Evolutionary conservation across 805 yeast genomes (phyloP).

Genomic region (Hanseniaspora singularis): DNA sequence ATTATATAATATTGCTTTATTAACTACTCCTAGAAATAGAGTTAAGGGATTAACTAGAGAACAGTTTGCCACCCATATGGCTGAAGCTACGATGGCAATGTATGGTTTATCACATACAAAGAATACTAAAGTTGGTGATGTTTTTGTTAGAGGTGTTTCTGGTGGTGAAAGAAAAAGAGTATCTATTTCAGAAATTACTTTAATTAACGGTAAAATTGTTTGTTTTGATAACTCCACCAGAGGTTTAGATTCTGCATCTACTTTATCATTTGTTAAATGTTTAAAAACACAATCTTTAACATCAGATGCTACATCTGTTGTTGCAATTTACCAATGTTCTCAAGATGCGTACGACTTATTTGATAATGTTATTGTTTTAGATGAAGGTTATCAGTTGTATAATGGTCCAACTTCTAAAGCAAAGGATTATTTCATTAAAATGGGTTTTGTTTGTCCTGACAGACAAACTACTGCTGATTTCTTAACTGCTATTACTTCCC

Average conservation of each 20-base stretch:
- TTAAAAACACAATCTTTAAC: constrained; percentile 50
- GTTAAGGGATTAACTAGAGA: constrained; percentile 48
- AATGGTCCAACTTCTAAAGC: constrained; percentile 50
- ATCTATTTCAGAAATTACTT: constrained; percentile 65
- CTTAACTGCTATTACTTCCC: constrained; percentile 57
- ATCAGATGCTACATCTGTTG: constrained; percentile 43
- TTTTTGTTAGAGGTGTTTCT: constrained; percentile 58
- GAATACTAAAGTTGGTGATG: constrained; percentile 50
- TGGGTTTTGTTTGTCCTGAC: constrained; percentile 55
- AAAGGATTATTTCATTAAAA: constrained; percentile 43
- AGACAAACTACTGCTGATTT: constrained; percentile 64
- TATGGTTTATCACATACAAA: constrained; percentile 52
- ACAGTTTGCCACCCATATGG: constrained; percentile 41
- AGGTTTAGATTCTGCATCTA: constrained; percentile 77
- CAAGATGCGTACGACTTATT: constrained; percentile 53
- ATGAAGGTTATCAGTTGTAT: constrained; percentile 50
- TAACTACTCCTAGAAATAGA: constrained; percentile 53
- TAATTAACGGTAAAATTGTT: constrained; percentile 50
- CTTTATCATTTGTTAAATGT: constrained; percentile 59
- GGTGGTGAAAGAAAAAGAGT: constrained; percentile 84
- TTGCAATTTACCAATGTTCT: constrained; percentile 61
- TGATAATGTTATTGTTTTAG: constrained; percentile 50
- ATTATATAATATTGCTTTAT: constrained; percentile 46
- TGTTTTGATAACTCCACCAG: constrained; percentile 79
- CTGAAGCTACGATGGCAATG: constrained; percentile 42